Conservation (phyloP, 805 yeast species). For the Candida silvicultrix region DNA sequence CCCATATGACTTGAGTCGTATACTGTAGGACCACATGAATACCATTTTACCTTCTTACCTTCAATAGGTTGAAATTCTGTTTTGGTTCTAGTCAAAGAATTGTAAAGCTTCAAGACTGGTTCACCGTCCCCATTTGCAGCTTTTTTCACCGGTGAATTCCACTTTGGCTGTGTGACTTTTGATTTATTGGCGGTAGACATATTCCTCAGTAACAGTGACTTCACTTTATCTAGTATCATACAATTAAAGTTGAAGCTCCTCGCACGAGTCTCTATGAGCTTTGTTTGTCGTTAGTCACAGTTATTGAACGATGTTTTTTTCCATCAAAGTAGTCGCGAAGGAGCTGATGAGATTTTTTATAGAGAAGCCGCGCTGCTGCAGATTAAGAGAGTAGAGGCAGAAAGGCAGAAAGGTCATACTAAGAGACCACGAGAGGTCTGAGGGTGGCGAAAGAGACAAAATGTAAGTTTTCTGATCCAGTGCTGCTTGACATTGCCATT, state of each 20-base stretch:
- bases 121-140: constrained; percentile 5
- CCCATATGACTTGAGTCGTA: constrained; percentile 97
- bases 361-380: neutral
- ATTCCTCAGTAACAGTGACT: constrained; percentile 4
- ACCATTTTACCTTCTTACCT: constrained; percentile 77
- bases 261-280: neutral
- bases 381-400: neutral
- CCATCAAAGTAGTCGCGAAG: neutral
- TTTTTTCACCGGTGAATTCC: constrained; percentile 40
- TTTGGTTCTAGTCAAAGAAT: constrained; percentile 78
- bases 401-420: neutral
- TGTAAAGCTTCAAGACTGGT: constrained; percentile 60
- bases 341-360: neutral
- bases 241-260: neutral
- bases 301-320: neutral
- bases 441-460: neutral
- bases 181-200: constrained; percentile 21
- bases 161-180: constrained; percentile 43
- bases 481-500: neutral
- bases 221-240: neutral
- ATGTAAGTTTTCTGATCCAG: neutral
- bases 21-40: constrained; percentile 98
- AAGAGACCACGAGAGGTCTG: neutral
- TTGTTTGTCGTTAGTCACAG: neutral
- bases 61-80: constrained; percentile 68